Evolutionary conservation across 495 filamentous ascomycete genomes (phyloP).

Genomic region (Aspergillus egyptiacus): DNA sequence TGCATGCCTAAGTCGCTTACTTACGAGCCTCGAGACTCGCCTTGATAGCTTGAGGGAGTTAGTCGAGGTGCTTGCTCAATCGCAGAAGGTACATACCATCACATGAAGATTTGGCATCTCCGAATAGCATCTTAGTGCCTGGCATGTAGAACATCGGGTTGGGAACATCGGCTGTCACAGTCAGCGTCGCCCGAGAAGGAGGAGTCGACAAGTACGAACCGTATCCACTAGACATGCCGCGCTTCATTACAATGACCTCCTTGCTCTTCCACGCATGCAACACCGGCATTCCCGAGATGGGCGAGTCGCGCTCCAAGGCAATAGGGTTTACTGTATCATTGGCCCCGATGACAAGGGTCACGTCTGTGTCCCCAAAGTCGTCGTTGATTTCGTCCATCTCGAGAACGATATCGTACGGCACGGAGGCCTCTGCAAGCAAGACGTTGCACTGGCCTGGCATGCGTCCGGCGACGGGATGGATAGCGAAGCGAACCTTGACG

Average conservation of each 20-base stretch:
- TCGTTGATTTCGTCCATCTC: conserved; percentile 93
- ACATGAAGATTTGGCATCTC: conserved; percentile 73
- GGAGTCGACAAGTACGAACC: conserved; percentile 37
- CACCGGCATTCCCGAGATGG: conserved; percentile 82
- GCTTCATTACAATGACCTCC: conserved; percentile 82
- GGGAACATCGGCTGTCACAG: conserved; percentile 60
- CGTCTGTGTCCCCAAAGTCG: conserved; percentile 72
- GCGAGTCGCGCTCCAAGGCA: conserved; percentile 67
- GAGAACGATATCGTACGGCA: conserved; percentile 78
- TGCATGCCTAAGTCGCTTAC: conserved; percentile 12
- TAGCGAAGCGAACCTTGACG: conserved; percentile 76
- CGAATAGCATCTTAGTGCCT: conserved; percentile 77
- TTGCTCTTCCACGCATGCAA: conserved; percentile 86
- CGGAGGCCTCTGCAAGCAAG: conserved; percentile 70
- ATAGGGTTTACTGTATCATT: conserved; percentile 86
- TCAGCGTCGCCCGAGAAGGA: neutral
- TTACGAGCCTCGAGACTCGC: conserved; percentile 35
- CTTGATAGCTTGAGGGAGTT: conserved; percentile 34
- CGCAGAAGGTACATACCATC: conserved; percentile 46
- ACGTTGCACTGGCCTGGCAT: conserved; percentile 90
- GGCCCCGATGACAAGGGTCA: conserved; percentile 80
- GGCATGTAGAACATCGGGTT: conserved; percentile 89
- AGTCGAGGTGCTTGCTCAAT: neutral
- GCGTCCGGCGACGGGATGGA: conserved; percentile 74
- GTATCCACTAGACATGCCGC: conserved; percentile 75